Evolutionary conservation across 441 rosid genomes (phyloP).

Genomic region (Adansonia madagascariensis): DNA sequence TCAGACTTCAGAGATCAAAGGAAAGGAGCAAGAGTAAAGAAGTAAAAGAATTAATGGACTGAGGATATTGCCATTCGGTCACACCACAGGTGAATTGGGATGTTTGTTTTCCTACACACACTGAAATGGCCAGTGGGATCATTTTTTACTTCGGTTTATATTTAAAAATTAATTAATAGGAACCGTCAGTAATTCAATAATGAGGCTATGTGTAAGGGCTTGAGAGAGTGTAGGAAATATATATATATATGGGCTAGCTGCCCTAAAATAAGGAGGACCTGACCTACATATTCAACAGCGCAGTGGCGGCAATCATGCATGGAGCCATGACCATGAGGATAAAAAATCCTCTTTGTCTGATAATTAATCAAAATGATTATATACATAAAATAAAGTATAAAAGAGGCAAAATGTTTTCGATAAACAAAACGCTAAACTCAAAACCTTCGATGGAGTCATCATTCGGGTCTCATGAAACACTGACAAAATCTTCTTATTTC

Average conservation of each 20-base stretch:
- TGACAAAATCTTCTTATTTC: constrained; percentile 15
- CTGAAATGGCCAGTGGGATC: background rate
- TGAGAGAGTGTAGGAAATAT: constrained; percentile 17
- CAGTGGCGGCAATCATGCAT: constrained; percentile 16
- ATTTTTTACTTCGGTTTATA: background rate
- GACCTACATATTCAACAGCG: background rate
- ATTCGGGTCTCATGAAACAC: constrained; percentile 18
- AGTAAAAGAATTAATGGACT: background rate
- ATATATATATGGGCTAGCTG: background rate
- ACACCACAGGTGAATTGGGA: background rate
- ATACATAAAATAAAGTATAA: background rate
- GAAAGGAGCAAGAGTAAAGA: background rate
- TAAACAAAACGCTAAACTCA: background rate
- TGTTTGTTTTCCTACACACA: constrained; percentile 1
- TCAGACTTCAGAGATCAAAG: background rate
- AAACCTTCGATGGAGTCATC: constrained; percentile 20
- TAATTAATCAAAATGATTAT: background rate
- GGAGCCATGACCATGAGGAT: background rate
- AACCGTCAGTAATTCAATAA: constrained; percentile 49
- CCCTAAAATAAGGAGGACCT: constrained; percentile 18
- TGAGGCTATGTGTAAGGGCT: constrained; percentile 37
- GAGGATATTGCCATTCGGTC: background rate
- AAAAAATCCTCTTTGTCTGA: background rate
- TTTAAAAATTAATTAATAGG: constrained; percentile 11
- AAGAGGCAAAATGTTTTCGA: background rate